A percentile compares a stretch with the other conserved stretches of the same genome.
These are phyloP conservation scores for Globisporangium nagaii DNA, from an alignment of 352 stramenopile genomes.

Conservation along the genomic window DNA sequence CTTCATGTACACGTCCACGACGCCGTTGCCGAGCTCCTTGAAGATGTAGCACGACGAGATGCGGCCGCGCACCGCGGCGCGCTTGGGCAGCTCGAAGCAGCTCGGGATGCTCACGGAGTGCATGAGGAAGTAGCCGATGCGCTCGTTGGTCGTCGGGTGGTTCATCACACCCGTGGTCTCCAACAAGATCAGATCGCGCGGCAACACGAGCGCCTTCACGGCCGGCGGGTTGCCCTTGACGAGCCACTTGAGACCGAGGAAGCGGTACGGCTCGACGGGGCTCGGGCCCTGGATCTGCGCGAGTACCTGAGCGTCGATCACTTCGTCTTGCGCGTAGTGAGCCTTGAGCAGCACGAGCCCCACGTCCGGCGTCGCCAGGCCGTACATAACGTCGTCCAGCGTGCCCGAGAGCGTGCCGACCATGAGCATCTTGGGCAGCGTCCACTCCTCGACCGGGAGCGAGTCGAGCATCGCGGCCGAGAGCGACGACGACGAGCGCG, in stretches of 20 bases:
- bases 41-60: conserved; percentile 11
- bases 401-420: conserved; percentile 39
- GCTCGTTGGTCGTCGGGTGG: conserved; percentile 1
- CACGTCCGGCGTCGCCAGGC: conserved; percentile 29
- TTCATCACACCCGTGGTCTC: conserved; percentile 34
- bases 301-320: conserved; percentile 36
- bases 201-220: conserved; percentile 22
- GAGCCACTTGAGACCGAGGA: conserved; percentile 50
- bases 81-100: conserved; percentile 3
- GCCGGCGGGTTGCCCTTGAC: conserved; percentile 28
- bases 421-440: conserved; percentile 39
- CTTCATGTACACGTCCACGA: conserved; percentile 21
- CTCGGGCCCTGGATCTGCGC: conserved; percentile 23
- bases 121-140: conserved; percentile 11
- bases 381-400: conserved; percentile 64
- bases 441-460: conserved; percentile 28
- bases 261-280: conserved; percentile 26
- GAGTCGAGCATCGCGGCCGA: no score
- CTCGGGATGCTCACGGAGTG: no score
- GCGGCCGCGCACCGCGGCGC: neutral
- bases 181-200: conserved; percentile 37
- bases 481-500: neutral
- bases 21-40: conserved; percentile 2
- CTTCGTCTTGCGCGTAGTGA: conserved; percentile 23
- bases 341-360: conserved; percentile 36